Percentiles rank a stretch among this genome's conserved stretches.
phyloP scores from a whole-genome alignment of 495 filamentous ascomycete genomes.

The Margaritispora aquatica region DNA sequence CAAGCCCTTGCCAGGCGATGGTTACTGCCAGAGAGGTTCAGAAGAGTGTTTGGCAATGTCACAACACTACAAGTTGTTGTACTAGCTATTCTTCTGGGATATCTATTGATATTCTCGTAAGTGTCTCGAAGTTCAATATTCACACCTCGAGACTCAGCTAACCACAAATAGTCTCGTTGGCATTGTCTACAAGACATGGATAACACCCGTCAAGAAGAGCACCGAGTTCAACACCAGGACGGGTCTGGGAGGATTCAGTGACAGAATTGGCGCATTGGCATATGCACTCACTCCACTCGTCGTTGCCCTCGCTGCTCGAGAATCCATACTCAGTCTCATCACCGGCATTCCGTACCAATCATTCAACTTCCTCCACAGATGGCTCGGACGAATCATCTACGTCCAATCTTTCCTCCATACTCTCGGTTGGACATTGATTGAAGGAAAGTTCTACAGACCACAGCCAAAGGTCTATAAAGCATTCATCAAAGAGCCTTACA shows the following conservation, averaged over 20 bases:
- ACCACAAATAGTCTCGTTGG: slow-evolving; percentile 39
- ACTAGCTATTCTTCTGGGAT: slow-evolving; percentile 40
- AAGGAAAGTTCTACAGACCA: slow-evolving; percentile 55
- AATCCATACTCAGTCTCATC: slow-evolving; percentile 52
- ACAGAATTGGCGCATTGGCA: slow-evolving; percentile 57
- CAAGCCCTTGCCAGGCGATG: slow-evolving; percentile 2
- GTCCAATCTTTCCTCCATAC: slow-evolving; percentile 56
- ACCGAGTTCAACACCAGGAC: slow-evolving; percentile 41
- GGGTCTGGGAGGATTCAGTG: slow-evolving; percentile 52
- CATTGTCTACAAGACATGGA: slow-evolving; percentile 51
- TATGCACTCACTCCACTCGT: slow-evolving; percentile 62
- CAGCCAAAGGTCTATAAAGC: slow-evolving; percentile 47
- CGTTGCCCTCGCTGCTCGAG: slow-evolving; percentile 50
- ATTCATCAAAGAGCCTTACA: slow-evolving; percentile 51
- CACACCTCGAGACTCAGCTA: background rate
- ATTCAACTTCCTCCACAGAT: slow-evolving; percentile 65
- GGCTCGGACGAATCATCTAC: slow-evolving; percentile 59
- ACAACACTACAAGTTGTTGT: slow-evolving; percentile 42
- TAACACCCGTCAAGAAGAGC: slow-evolving; percentile 47
- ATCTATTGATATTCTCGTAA: slow-evolving; percentile 54
- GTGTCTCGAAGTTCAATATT: background rate
- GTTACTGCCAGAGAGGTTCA: slow-evolving; percentile 17
- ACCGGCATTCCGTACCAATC: slow-evolving; percentile 62
- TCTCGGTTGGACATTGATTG: slow-evolving; percentile 57
- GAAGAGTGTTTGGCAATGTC: slow-evolving; percentile 20